Evolutionary conservation across 164 flowering plant species (phyloP).

Genomic region (Aristolochia californica): DNA sequence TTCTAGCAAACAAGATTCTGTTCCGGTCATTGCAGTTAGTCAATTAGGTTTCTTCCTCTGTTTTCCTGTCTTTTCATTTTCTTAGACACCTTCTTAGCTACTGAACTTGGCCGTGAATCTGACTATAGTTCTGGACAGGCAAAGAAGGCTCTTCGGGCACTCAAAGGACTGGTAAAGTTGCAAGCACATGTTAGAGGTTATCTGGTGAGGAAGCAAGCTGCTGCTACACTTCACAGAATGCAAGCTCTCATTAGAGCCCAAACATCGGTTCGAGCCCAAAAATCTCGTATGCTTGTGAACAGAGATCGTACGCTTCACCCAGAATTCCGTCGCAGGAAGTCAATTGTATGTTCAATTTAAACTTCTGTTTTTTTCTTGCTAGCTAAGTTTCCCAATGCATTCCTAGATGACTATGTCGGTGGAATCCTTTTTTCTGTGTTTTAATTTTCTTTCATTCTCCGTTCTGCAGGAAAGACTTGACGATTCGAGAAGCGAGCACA

Average conservation of each 20-base stretch:
- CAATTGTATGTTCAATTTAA: slow-evolving; percentile 23
- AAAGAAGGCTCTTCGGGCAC: slow-evolving; percentile 70
- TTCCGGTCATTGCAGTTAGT: no score
- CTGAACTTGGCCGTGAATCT: no score
- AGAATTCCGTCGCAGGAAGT: slow-evolving; percentile 28
- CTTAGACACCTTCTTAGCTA: no score
- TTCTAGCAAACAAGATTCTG: no score
- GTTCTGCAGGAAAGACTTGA: slow-evolving; percentile 49
- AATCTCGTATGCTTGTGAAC: slow-evolving; percentile 14
- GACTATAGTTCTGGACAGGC: slow-evolving; percentile 33
- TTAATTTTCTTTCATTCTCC: neutral
- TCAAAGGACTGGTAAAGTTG: slow-evolving; percentile 65
- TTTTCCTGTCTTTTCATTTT: neutral
- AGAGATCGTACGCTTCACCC: slow-evolving; percentile 17
- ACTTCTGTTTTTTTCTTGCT: no score
- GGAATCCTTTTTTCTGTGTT: neutral
- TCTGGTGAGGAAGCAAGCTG: slow-evolving; percentile 63
- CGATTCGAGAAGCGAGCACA: slow-evolving; percentile 48
- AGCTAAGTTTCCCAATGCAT: no score
- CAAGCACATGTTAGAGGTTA: slow-evolving; percentile 76
- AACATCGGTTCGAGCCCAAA: slow-evolving; percentile 38
- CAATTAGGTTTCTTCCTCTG: neutral
- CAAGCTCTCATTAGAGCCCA: slow-evolving; percentile 80
- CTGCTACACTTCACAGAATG: slow-evolving; percentile 65
- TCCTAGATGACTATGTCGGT: neutral